Percentiles rank a stretch among this genome's conserved stretches.
Evolutionary conservation across 2,329 filamentous ascomycete genomes (phyloP).

Genomic region (Trichophyton simii): DNA sequence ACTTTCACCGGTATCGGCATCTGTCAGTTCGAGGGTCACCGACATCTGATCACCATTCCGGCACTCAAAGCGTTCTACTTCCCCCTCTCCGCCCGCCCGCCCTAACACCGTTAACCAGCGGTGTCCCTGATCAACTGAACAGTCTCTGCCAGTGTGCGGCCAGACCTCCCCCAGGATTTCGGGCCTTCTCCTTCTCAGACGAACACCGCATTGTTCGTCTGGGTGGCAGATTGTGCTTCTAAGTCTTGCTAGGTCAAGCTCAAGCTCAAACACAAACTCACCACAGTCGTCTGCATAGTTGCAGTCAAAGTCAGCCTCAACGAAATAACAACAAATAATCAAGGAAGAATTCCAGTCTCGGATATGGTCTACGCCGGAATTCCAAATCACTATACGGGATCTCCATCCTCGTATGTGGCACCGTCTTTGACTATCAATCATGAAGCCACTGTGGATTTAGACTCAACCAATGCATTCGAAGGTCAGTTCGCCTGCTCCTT

Average conservation of each 20-base stretch:
- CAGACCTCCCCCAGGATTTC: slow-evolving; percentile 29
- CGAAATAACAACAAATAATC: background rate
- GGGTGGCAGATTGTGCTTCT: slow-evolving; percentile 93
- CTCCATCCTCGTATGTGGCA: slow-evolving; percentile 62
- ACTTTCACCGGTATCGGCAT: slow-evolving; percentile 74
- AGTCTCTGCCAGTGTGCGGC: no score
- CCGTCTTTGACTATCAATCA: slow-evolving; percentile 94
- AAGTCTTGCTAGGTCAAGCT: slow-evolving; percentile 24
- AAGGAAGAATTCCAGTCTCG: slow-evolving; percentile 21
- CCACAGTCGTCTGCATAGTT: slow-evolving; percentile 9
- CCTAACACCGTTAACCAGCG: slow-evolving; percentile 58
- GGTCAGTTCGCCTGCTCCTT: slow-evolving; percentile 38
- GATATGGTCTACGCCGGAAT: slow-evolving; percentile 79
- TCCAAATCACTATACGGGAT: slow-evolving; percentile 68
- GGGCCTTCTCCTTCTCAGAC: slow-evolving; percentile 94
- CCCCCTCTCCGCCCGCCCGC: slow-evolving; percentile 71
- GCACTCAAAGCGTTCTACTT: slow-evolving; percentile 69
- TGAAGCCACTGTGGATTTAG: slow-evolving; percentile 80
- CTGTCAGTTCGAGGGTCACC: slow-evolving; percentile 52
- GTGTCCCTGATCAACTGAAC: slow-evolving; percentile 28
- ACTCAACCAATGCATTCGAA: slow-evolving; percentile 94
- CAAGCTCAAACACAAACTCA: background rate
- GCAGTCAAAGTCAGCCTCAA: background rate
- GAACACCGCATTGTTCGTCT: slow-evolving; percentile 91
- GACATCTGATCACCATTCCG: slow-evolving; percentile 70